Base-by-base conservation (phyloP, 495 filamentous ascomycete genomes). In the Immersiella caudata region DNA sequence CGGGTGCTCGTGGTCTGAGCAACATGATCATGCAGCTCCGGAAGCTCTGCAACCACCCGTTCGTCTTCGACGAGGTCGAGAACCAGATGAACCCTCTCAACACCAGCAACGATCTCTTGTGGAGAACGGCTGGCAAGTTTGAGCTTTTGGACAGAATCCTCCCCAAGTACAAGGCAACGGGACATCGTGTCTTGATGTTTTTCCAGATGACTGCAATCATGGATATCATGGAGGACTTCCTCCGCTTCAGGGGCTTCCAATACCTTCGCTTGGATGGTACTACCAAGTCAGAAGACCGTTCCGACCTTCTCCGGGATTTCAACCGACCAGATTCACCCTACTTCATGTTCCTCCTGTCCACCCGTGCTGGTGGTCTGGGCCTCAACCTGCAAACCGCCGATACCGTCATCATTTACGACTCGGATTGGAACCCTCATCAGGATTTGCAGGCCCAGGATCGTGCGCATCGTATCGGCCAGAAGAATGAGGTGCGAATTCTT, bases 181-280 rank as follows among this genome's bases (percentile, higher is more conserved):
- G 91, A 40, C 95, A 99, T 85, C 90, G 96, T 71, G 93, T 97
- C 59, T 78, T 99, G 74, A 98, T 99, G 90, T 99, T 99, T 86
- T 99, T 99, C 86, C 95, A 99, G 79, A 99, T 99, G 95, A 99
- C 95, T 1, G 93, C 96, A 50, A 99, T 99, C 74, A 99, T 99
- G 95, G 97, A 99, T 78, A 99, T 99, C 76, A 98, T 99, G 96
- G 95, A 99, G 72, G 95, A 99, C 79, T 99, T 95, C 79, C 82
- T 99, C 62, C 91, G 95, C 5, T 88, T 91, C 65, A 87, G 92
- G 55, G 89, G 88, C 27, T 83, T 96, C 69, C 80, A 88, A 64
- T 99, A 97, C 76, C 85, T 99, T 52, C 93, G 95, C 67, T 85
- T 99, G 55, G 95, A 99, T 72, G 95, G 95, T 77, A 93, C 93